A percentile compares a stretch with the other conserved stretches of the same genome.
These are phyloP conservation scores for Podila verticillata DNA, from an alignment of 192 early-diverging fungal genomes.

Conservation along the genomic window DNA sequence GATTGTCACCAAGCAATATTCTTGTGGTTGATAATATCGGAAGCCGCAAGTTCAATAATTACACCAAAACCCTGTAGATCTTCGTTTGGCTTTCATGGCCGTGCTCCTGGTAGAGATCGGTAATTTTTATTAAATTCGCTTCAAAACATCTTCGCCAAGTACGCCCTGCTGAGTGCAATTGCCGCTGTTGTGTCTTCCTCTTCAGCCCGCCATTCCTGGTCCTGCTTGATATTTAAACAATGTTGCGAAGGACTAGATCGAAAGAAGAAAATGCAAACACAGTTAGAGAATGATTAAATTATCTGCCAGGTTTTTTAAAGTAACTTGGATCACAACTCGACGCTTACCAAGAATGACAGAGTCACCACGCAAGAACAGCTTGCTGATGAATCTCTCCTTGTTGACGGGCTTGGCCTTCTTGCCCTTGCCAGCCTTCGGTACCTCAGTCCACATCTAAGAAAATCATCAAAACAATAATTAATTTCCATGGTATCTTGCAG, in stretches of 20 bases:
- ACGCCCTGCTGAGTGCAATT: background rate
- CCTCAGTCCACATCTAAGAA: conserved; percentile 94
- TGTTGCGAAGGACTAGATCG: conserved; percentile 38
- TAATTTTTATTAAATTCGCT: background rate
- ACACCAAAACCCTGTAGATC: too few relatives aligned
- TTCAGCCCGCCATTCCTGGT: background rate
- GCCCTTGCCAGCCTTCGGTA: conserved; percentile 91
- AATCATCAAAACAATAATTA: conserved; percentile 1
- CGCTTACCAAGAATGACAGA: conserved; percentile 85
- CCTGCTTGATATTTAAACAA: conserved; percentile 16
- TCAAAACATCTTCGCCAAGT: background rate
- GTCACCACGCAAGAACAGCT: conserved; percentile 98
- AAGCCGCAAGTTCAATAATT: too few relatives aligned
- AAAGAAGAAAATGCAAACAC: too few relatives aligned
- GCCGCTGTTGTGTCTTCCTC: background rate
- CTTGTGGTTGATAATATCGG: too few relatives aligned
- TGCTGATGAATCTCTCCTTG: conserved; percentile 98
- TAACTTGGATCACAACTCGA: too few relatives aligned
- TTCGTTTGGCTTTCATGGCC: too few relatives aligned
- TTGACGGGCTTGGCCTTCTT: conserved; percentile 97
- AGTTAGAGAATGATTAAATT: too few relatives aligned
- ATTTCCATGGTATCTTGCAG: background rate
- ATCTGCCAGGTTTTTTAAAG: too few relatives aligned
- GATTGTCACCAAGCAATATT: too few relatives aligned
- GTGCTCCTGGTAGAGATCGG: background rate